Conservation (phyloP, 116 monocot genomes). For the Trichopus zeylanicus region DNA sequence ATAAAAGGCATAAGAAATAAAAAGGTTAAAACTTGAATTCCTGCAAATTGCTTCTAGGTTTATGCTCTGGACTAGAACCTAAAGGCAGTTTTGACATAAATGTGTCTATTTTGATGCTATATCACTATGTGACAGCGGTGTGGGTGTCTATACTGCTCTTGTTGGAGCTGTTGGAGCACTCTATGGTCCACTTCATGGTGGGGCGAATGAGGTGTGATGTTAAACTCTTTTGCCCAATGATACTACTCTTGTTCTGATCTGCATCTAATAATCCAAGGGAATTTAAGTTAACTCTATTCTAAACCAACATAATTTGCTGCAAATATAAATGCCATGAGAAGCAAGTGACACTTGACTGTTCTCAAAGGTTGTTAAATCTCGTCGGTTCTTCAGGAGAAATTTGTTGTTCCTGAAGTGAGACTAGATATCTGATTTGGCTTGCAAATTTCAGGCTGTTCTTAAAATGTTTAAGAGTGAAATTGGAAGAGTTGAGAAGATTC, state of each 20-base stretch:
- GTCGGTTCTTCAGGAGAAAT: no score
- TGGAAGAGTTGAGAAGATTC: constrained; percentile 84
- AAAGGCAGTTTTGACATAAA: neutral
- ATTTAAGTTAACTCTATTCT: neutral
- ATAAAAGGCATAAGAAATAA: no score
- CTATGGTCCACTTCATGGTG: constrained; percentile 98
- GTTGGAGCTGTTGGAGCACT: constrained; percentile 95
- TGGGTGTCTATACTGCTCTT: constrained; percentile 94
- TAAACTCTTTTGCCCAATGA: neutral
- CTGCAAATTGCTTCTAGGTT: no score
- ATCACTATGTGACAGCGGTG: constrained; percentile 70
- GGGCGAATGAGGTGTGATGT: constrained; percentile 84
- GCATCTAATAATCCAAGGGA: no score
- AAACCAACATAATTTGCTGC: no score
- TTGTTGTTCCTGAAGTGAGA: no score
- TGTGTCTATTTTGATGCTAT: constrained; percentile 12
- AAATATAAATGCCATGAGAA: neutral
- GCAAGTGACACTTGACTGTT: neutral
- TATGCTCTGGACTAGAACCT: neutral
- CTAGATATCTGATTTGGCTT: neutral
- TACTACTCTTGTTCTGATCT: neutral
- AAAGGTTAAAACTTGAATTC: no score
- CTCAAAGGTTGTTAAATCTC: neutral
- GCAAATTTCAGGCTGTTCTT: constrained; percentile 70
- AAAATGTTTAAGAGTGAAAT: constrained; percentile 97